Percentiles rank a stretch among this genome's conserved stretches.
Evolutionary conservation across 345 rosid species (phyloP).

Genomic region (Psidium friedrichsthalianum): DNA sequence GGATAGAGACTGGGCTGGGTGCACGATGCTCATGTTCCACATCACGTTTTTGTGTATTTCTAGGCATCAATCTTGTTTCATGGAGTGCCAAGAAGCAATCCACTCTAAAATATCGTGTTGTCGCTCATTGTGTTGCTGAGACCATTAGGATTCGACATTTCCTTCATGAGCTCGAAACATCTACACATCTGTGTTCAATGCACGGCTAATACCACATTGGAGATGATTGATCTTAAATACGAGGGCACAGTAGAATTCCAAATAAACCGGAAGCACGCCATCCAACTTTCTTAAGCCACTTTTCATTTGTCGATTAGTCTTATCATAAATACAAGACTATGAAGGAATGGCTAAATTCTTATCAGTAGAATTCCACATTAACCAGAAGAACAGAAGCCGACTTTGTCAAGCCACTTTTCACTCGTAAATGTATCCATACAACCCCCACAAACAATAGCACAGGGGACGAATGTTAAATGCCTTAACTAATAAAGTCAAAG

Average conservation of each 20-base stretch:
- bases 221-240: not conserved
- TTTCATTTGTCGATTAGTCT: not conserved
- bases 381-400: not conserved
- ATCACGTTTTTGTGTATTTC: too few species aligned
- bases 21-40: too few species aligned
- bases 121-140: too few species aligned
- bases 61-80: too few species aligned
- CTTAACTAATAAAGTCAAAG: not conserved
- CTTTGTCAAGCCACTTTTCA: not conserved
- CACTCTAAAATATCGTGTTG: too few species aligned
- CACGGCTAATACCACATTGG: not conserved
- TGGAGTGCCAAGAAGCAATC: too few species aligned
- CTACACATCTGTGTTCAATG: not conserved
- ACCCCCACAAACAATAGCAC: not conserved
- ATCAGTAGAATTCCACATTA: not conserved
- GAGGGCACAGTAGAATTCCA: not conserved
- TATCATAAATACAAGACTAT: not conserved
- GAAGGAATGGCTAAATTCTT: not conserved
- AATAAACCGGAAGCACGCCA: not conserved
- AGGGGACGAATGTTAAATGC: not conserved
- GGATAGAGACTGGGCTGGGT: too few species aligned
- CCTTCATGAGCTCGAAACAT: too few species aligned
- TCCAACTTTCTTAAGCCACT: not conserved
- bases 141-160: too few species aligned
- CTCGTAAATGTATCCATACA: not conserved